phyloP scores from a whole-genome alignment of 495 filamentous ascomycete species.

The Hypoxylon cercidicola region DNA sequence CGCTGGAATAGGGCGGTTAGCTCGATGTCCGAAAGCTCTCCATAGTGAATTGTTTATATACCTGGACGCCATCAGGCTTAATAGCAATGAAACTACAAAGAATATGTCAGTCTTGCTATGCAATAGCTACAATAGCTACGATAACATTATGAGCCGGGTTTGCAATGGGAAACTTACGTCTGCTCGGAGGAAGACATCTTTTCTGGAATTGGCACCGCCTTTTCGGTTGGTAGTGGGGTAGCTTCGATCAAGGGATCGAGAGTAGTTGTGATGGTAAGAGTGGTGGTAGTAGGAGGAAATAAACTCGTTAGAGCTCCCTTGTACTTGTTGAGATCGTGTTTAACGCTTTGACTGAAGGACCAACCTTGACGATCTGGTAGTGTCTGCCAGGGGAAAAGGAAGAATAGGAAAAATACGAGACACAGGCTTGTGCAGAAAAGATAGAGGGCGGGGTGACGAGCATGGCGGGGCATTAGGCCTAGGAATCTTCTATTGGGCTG shows the following conservation, averaged over 20 bases:
- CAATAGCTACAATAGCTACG: constrained; percentile 13
- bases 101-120: constrained; percentile 55
- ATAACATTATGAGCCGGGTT: background rate
- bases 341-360: constrained; percentile 42
- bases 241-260: constrained; percentile 50
- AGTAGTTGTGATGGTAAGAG: constrained; percentile 55
- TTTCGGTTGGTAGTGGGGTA: constrained; percentile 45
- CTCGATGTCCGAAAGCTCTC: constrained; percentile 12
- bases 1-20: constrained; percentile 65
- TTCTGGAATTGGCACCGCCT: constrained; percentile 50
- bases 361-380: constrained; percentile 39
- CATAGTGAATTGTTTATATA: constrained; percentile 52
- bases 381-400: constrained; percentile 44
- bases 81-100: constrained; percentile 91
- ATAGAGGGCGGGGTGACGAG: constrained; percentile 45
- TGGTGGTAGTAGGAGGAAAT: constrained; percentile 42
- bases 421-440: constrained; percentile 46
- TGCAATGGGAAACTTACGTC: constrained; percentile 71
- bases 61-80: constrained; percentile 99
- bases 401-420: constrained; percentile 45
- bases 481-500: constrained; percentile 26
- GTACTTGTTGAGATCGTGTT: constrained; percentile 40
- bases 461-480: constrained; percentile 37
- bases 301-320: constrained; percentile 43
- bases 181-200: constrained; percentile 87